Evolutionary conservation across 495 filamentous ascomycete genomes (phyloP).

Genomic region (Baudoinia panamericana): DNA sequence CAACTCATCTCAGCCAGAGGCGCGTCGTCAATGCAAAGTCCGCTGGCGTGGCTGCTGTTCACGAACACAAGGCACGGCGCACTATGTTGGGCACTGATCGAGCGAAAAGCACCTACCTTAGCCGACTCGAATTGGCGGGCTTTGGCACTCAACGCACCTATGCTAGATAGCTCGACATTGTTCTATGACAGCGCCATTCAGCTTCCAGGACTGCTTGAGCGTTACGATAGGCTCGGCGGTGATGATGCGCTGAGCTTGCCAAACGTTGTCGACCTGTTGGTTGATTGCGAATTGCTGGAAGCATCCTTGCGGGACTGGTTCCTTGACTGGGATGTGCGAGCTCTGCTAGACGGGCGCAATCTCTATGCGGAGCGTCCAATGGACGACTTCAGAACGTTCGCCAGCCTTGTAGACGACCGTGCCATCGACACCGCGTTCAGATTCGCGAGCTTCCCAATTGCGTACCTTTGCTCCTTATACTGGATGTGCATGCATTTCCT

Average conservation of each 20-base stretch:
- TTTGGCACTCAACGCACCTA: constrained; percentile 8
- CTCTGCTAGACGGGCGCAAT: neutral
- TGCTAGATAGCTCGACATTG: constrained; percentile 5
- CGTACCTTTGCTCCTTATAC: constrained; percentile 17
- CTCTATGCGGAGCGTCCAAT: constrained; percentile 9
- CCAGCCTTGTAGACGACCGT: constrained; percentile 6
- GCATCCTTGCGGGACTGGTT: constrained; percentile 6
- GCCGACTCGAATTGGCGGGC: constrained; percentile 11
- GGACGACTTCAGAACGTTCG: constrained; percentile 14
- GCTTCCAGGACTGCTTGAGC: constrained; percentile 12
- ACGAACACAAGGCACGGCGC: constrained; percentile 13
- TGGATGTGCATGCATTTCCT: constrained; percentile 15
- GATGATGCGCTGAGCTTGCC: neutral
- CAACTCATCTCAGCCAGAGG: constrained; percentile 13
- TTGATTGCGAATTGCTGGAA: constrained; percentile 4
- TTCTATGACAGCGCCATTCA: constrained; percentile 17
- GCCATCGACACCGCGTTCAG: constrained; percentile 12
- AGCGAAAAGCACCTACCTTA: constrained; percentile 12
- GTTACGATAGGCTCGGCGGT: constrained; percentile 6
- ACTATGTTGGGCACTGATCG: constrained; percentile 12
- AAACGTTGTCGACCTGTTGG: constrained; percentile 6
- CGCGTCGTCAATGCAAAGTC: constrained; percentile 5
- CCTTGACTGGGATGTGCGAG: constrained; percentile 10
- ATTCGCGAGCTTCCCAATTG: constrained; percentile 13
- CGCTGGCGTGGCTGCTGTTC: constrained; percentile 13